A percentile compares a stretch with the other conserved stretches of the same genome.
These are phyloP conservation scores for Pichia sp. DNA, from an alignment of 1,139 yeast species.

Conservation along the genomic window DNA sequence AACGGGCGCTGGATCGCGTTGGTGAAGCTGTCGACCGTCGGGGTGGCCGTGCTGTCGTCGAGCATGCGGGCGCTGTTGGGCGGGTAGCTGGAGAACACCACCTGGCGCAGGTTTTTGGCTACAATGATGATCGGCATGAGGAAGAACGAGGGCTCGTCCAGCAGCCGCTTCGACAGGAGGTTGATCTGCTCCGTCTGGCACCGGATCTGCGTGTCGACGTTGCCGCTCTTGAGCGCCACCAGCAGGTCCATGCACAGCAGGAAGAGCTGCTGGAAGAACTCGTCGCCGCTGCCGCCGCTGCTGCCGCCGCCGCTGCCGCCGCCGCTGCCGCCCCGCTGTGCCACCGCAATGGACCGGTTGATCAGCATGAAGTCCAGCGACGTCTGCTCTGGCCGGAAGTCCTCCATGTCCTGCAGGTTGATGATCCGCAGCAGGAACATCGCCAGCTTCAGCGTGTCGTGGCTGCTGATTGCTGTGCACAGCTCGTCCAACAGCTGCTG, in stretches of 20 bases:
- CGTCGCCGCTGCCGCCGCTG: not conserved
- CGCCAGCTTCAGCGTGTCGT: slow-evolving; percentile 10
- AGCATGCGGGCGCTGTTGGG: not conserved
- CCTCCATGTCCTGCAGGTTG: not conserved
- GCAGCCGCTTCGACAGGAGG: slow-evolving; percentile 8
- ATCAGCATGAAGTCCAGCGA: slow-evolving; percentile 5
- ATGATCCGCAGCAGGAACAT: slow-evolving; percentile 5
- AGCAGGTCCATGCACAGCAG: slow-evolving; percentile 7
- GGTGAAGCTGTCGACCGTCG: slow-evolving; percentile 50
- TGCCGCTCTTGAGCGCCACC: not conserved
- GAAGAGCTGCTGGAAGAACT: slow-evolving; percentile 10
- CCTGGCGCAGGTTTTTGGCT: slow-evolving; percentile 7
- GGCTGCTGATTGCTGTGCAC: not conserved
- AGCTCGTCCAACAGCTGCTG: slow-evolving; percentile 4
- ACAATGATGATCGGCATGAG: slow-evolving; percentile 11
- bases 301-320: not conserved
- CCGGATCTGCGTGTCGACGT: slow-evolving; percentile 5
- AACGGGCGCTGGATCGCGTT: slow-evolving; percentile 69
- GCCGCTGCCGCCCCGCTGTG: not conserved
- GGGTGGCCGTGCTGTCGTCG: not conserved
- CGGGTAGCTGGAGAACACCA: slow-evolving; percentile 5
- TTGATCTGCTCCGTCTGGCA: slow-evolving; percentile 8
- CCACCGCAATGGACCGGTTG: not conserved
- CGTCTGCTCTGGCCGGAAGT: slow-evolving; percentile 1
- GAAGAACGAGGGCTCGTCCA: slow-evolving; percentile 12